Conservation (phyloP, 495 filamentous ascomycete genomes). For the Talaromyces nanjingensis region DNA sequence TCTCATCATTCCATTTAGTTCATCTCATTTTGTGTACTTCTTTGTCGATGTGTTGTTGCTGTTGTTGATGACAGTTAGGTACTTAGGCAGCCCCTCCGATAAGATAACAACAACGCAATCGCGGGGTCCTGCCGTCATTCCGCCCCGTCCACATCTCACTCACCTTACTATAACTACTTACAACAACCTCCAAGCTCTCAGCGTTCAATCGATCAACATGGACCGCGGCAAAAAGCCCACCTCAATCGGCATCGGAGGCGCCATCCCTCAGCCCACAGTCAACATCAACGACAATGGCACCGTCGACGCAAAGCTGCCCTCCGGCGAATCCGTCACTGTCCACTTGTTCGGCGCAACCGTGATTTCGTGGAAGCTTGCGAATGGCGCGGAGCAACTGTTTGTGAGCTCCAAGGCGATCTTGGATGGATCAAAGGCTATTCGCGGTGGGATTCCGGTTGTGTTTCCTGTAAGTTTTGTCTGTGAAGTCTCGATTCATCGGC, state of each 20-base stretch:
- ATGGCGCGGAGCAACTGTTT: constrained; percentile 82
- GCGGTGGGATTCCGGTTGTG: constrained; percentile 78
- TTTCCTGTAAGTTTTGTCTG: constrained; percentile 66
- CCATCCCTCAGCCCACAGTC: constrained; percentile 59
- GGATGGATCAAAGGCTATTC: constrained; percentile 57
- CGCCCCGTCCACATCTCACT: background rate
- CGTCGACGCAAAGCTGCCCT: constrained; percentile 68
- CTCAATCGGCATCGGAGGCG: constrained; percentile 62
- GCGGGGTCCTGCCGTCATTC: background rate
- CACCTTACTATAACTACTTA: background rate
- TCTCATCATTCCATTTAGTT: background rate
- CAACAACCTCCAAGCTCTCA: background rate
- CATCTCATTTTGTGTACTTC: background rate
- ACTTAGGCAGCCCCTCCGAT: background rate
- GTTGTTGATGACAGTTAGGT: background rate
- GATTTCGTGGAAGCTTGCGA: constrained; percentile 78
- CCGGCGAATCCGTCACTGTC: constrained; percentile 77
- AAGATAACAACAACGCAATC: background rate
- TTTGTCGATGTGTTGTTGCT: background rate
- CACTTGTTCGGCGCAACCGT: constrained; percentile 90
- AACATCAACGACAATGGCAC: constrained; percentile 55
- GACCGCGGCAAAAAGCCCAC: constrained; percentile 77
- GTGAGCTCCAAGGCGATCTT: constrained; percentile 67
- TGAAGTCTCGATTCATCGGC: background rate
- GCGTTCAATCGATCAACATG: constrained; percentile 36